phyloP scores from a whole-genome alignment of 371 early-diverging fungal genomes.

The Aphelidium insulamus region DNA sequence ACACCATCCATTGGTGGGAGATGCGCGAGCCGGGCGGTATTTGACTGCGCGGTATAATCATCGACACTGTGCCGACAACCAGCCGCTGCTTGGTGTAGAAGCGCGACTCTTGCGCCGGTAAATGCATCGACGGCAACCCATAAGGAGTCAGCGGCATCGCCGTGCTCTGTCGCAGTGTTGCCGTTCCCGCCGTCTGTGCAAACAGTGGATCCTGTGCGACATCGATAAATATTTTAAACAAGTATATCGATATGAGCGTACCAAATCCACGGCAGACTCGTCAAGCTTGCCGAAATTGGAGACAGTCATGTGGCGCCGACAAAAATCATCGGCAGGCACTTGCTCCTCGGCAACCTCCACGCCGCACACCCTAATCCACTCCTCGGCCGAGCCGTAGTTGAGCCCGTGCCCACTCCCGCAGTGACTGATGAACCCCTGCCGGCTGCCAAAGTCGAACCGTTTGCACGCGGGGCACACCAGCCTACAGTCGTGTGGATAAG shows the following conservation, averaged over 20 bases:
- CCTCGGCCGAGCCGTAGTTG: constrained; percentile 41
- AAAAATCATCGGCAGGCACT: background rate
- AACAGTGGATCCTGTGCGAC: background rate
- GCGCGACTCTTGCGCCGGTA: constrained; percentile 32
- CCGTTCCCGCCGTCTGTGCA: constrained; percentile 2
- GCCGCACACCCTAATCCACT: constrained; percentile 42
- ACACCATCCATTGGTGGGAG: constrained; percentile 79
- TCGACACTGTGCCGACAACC: constrained; percentile 66
- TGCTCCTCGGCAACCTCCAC: constrained; percentile 16
- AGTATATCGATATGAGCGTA: constrained; percentile 20
- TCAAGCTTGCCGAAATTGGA: constrained; percentile 7
- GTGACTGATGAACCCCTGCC: constrained; percentile 59
- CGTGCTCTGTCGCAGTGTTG: constrained; percentile 4
- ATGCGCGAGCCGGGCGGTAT: constrained; percentile 29
- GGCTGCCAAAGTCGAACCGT: constrained; percentile 32
- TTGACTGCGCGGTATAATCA: constrained; percentile 32
- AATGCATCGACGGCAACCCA: constrained; percentile 11
- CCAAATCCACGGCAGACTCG: constrained; percentile 31
- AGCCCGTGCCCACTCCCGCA: constrained; percentile 40
- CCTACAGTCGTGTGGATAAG: too few species aligned
- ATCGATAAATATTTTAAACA: background rate
- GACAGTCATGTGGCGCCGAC: background rate
- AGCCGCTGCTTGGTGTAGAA: constrained; percentile 62
- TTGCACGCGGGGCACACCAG: constrained; percentile 19
- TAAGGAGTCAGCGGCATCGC: constrained; percentile 9